These are phyloP conservation scores for Stellera chamaejasme DNA, from an alignment of 345 rosid species.

Conservation along the genomic window DNA sequence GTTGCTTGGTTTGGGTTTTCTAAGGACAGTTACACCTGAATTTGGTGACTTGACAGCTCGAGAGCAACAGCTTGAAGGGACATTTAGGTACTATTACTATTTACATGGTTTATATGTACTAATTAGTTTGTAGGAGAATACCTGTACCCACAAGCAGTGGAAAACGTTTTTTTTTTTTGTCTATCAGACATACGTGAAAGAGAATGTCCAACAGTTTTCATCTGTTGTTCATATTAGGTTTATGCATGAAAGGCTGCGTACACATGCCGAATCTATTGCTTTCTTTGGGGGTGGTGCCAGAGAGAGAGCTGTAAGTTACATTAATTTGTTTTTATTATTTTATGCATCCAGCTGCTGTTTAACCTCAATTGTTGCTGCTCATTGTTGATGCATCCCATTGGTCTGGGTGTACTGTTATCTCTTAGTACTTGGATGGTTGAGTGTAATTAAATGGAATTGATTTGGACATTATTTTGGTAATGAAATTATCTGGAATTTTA, in stretches of 20 bases:
- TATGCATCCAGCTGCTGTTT: too few species aligned
- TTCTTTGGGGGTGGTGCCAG: constrained; percentile 99
- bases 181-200: background rate
- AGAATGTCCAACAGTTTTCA: constrained; percentile 9
- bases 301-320: constrained; percentile 86
- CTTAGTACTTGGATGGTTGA: too few species aligned
- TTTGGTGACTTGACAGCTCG: constrained; percentile 83
- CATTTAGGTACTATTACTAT: constrained; percentile 57
- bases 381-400: too few species aligned
- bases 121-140: background rate
- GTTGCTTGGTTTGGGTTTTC: constrained; percentile 91
- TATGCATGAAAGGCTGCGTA: constrained; percentile 97
- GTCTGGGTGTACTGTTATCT: too few species aligned
- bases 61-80: constrained; percentile 92
- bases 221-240: constrained; percentile 44
- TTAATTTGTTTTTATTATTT: constrained; percentile 3
- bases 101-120: background rate
- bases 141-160: background rate
- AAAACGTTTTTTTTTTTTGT: too few species aligned
- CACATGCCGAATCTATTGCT: constrained; percentile 99
- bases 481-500: too few species aligned
- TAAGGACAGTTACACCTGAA: constrained; percentile 85
- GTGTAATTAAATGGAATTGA: too few species aligned
- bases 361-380: too few species aligned
- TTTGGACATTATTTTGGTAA: too few species aligned